Percentiles rank a stretch among this genome's conserved stretches.
Evolutionary conservation across 2,329 filamentous ascomycete species (phyloP).

Genomic region (Scedosporium aurantiacum): DNA sequence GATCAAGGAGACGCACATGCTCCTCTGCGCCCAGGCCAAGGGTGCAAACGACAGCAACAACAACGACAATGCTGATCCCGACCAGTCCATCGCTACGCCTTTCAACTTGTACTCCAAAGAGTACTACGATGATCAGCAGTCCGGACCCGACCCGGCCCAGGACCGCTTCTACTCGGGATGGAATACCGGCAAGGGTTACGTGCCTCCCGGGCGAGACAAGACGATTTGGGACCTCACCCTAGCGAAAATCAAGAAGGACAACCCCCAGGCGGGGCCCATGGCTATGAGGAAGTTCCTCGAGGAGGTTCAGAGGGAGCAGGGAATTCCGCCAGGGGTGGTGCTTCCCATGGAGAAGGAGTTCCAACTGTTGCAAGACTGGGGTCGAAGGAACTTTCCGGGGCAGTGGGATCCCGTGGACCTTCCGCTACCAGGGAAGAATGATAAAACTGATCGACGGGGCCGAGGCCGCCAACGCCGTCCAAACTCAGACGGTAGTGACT

Average conservation of each 20-base stretch:
- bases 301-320: not conserved
- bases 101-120: constrained; percentile 5
- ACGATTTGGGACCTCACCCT: not conserved
- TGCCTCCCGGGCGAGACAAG: not conserved
- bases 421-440: no score
- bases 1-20: constrained; percentile 5
- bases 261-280: not conserved
- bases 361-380: not conserved
- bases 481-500: no score
- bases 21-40: no score
- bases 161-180: not conserved
- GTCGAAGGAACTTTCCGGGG: not conserved
- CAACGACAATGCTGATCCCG: not conserved
- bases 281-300: not conserved
- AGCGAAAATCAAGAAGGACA: not conserved
- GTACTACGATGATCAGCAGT: not conserved
- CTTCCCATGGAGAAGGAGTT: not conserved
- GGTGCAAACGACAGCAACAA: no score
- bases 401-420: not conserved
- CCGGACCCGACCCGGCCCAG: not conserved
- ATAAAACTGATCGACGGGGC: no score
- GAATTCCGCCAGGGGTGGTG: not conserved
- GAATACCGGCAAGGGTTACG: not conserved
- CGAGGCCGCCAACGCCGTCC: no score
- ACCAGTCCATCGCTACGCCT: constrained; percentile 5